Conservation (phyloP, 768 basidiomycete genomes). For the Rhizopogon roseolus region DNA sequence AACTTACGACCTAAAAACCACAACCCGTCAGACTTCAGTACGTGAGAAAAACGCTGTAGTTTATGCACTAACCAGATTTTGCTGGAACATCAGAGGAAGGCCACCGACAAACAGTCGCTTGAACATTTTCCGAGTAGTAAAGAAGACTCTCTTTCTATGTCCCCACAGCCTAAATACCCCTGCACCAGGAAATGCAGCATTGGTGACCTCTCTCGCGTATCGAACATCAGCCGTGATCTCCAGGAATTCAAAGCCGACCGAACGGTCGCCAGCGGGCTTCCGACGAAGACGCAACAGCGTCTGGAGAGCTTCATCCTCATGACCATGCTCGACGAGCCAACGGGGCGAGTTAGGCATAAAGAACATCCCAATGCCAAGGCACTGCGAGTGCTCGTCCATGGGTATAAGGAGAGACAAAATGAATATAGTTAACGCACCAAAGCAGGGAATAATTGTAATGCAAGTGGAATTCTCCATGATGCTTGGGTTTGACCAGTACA, state of each 20-base stretch:
- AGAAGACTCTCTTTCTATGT: constrained; percentile 19
- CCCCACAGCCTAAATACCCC: constrained; percentile 9
- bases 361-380: constrained; percentile 25
- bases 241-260: constrained; percentile 33
- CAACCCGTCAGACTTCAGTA: not conserved
- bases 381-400: constrained; percentile 9
- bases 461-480: constrained; percentile 31
- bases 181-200: constrained; percentile 16
- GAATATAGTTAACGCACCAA: constrained; percentile 22
- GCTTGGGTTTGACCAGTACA: constrained; percentile 26
- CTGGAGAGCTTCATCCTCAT: constrained; percentile 28
- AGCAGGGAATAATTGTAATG: constrained; percentile 34
- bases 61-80: constrained; percentile 20
- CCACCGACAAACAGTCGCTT: constrained; percentile 25
- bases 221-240: constrained; percentile 35
- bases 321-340: constrained; percentile 35
- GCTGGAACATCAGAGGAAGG: constrained; percentile 27
- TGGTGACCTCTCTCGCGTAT: constrained; percentile 18
- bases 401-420: not conserved
- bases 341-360: constrained; percentile 40
- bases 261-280: constrained; percentile 23
- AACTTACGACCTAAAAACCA: constrained; percentile 18
- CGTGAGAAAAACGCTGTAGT: not conserved
- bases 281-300: constrained; percentile 31
- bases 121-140: constrained; percentile 25